These are phyloP conservation scores for Metschnikowia drakensbergensis DNA, from an alignment of 805 yeast species.

Conservation along the genomic window DNA sequence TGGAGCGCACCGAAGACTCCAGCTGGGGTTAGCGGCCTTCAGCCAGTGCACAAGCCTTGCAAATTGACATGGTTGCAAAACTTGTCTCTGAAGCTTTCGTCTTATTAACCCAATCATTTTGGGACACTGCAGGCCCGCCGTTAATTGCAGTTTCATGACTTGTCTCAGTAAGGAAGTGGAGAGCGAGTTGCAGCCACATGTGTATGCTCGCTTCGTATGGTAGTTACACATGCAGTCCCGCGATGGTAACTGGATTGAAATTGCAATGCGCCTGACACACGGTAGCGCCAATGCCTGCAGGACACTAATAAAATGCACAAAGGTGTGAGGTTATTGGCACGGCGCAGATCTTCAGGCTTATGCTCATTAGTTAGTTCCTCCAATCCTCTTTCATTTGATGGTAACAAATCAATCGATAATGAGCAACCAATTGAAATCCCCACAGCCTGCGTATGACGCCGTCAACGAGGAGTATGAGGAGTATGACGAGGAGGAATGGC, in stretches of 20 bases:
- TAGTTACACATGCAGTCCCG: neutral
- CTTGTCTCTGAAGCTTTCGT: no score
- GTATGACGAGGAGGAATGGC: slow-evolving; percentile 9
- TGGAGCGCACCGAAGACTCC: slow-evolving; percentile 39
- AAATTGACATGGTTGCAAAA: no score
- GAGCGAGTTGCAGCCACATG: neutral
- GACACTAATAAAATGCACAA: neutral
- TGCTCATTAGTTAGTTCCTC: neutral
- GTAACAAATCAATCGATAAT: neutral
- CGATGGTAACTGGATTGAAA: neutral
- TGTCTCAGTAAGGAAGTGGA: no score
- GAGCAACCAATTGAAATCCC: neutral
- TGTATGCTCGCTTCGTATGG: neutral
- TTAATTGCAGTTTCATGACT: no score
- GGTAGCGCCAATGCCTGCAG: neutral
- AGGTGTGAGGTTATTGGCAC: neutral
- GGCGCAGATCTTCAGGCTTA: no score
- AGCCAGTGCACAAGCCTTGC: no score
- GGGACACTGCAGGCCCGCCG: no score
- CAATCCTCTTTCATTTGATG: neutral
- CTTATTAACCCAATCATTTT: no score
- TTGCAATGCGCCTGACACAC: neutral
- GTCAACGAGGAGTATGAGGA: slow-evolving; percentile 8
- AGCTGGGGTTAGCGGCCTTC: slow-evolving; percentile 40
- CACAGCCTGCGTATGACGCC: slow-evolving; percentile 2